Conservation (phyloP, 1,284 basidiomycete species). For the Mycena sp. region DNA sequence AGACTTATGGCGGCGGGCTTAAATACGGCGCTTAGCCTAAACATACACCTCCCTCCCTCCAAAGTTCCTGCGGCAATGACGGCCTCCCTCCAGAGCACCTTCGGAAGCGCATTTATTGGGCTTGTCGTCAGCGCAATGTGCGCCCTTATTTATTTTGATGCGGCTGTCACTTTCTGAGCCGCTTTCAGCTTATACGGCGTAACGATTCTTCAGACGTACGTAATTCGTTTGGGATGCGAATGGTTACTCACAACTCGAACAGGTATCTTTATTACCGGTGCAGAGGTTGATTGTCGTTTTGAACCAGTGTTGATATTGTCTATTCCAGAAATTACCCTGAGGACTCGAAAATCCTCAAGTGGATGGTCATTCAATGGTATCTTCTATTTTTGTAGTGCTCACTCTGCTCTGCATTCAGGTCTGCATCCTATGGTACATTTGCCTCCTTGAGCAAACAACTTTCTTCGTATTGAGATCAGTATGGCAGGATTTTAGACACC, state of each 20-base stretch:
- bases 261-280: constrained; percentile 51
- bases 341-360: constrained; percentile 42
- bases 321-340: constrained; percentile 44
- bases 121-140: constrained; percentile 49
- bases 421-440: constrained; percentile 42
- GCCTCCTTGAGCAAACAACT: neutral
- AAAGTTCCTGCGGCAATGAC: constrained; percentile 19
- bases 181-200: constrained; percentile 44
- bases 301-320: neutral
- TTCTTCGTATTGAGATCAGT: neutral
- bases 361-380: constrained; percentile 35
- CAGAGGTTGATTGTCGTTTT: neutral
- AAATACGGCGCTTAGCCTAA: neutral
- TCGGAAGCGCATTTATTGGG: constrained; percentile 50
- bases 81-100: constrained; percentile 37
- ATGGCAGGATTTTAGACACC: constrained; percentile 44
- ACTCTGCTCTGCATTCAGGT: constrained; percentile 35
- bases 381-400: neutral
- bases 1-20: neutral
- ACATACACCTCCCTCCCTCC: neutral
- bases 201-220: constrained; percentile 50
- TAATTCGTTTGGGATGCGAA: neutral
- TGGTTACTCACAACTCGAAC: neutral
- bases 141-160: neutral
- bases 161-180: constrained; percentile 8